A percentile compares a stretch with the other conserved stretches of the same genome.
Conservation (phyloP, 352 stramenopile species). For the Globisporangium apiculatum region DNA sequence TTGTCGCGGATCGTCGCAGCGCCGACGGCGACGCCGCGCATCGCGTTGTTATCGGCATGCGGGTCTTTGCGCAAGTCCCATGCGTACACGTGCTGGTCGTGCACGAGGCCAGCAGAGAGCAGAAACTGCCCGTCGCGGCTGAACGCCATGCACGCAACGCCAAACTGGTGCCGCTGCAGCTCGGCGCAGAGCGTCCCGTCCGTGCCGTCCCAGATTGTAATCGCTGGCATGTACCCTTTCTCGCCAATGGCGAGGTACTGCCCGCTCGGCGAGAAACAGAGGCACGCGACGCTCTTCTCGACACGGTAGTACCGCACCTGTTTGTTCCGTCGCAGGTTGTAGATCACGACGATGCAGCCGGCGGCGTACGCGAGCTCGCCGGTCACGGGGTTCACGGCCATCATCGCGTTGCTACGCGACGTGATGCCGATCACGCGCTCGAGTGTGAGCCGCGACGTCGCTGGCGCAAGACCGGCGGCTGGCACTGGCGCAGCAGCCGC, state of each 20-base stretch:
- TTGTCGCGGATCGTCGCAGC: constrained; percentile 57
- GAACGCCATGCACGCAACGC: constrained; percentile 76
- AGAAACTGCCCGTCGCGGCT: constrained; percentile 53
- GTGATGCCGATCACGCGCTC: constrained; percentile 79
- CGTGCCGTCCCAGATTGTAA: constrained; percentile 82
- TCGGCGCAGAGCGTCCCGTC: constrained; percentile 77
- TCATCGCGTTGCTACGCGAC: constrained; percentile 61
- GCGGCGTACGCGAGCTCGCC: constrained; percentile 83
- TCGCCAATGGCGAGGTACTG: constrained; percentile 86
- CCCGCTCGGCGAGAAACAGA: constrained; percentile 79
- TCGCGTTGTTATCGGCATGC: constrained; percentile 7
- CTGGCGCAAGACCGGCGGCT: neutral
- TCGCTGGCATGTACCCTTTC: constrained; percentile 73
- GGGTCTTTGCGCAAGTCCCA: constrained; percentile 47
- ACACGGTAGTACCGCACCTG: constrained; percentile 87
- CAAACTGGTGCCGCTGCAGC: constrained; percentile 77
- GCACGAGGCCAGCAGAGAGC: constrained; percentile 66
- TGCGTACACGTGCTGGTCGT: constrained; percentile 76
- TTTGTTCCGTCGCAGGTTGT: constrained; percentile 80
- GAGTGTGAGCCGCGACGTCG: constrained; percentile 53
- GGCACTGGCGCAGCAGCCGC: neutral
- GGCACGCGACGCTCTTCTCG: constrained; percentile 73
- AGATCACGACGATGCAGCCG: constrained; percentile 88
- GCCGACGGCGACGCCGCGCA: constrained; percentile 31
- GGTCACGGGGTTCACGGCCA: constrained; percentile 68